A percentile compares a stretch with the other conserved stretches of the same genome.
These are phyloP conservation scores for Myxozyma lipomycoides DNA, from an alignment of 805 yeast species.

Conservation along the genomic window DNA sequence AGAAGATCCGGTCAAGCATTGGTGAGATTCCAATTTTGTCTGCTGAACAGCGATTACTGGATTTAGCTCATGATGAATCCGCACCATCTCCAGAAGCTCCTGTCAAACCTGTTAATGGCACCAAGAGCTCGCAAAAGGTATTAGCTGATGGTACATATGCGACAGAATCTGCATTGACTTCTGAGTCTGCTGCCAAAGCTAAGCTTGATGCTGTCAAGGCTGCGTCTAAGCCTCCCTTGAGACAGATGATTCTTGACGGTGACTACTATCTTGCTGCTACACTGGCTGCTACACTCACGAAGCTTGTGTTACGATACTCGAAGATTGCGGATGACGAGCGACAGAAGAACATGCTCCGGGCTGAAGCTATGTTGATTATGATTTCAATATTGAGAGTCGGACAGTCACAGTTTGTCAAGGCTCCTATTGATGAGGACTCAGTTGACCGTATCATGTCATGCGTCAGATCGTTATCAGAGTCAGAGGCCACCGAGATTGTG, in stretches of 20 bases:
- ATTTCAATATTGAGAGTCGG: constrained; percentile 89
- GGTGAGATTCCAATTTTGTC: constrained; percentile 91
- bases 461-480: constrained; percentile 67
- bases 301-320: constrained; percentile 73
- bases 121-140: constrained; percentile 65
- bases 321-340: constrained; percentile 48
- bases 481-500: constrained; percentile 46
- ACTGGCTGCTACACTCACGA: constrained; percentile 80
- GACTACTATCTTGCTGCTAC: constrained; percentile 90
- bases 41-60: constrained; percentile 53
- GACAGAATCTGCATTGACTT: constrained; percentile 76
- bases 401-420: constrained; percentile 61
- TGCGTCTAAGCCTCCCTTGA: constrained; percentile 58
- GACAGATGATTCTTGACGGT: constrained; percentile 77
- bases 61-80: constrained; percentile 40
- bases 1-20: constrained; percentile 68
- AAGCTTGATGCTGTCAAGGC: constrained; percentile 43
- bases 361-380: constrained; percentile 90
- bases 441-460: constrained; percentile 91
- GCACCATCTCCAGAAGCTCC: constrained; percentile 38
- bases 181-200: constrained; percentile 31
- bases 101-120: constrained; percentile 36
- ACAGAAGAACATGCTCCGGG: constrained; percentile 78
- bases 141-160: constrained; percentile 99
- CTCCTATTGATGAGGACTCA: constrained; percentile 91